A percentile compares a stretch with the other conserved stretches of the same genome.
Conservation (phyloP, 495 filamentous ascomycete species). For the Aspergillus kassunensis region DNA sequence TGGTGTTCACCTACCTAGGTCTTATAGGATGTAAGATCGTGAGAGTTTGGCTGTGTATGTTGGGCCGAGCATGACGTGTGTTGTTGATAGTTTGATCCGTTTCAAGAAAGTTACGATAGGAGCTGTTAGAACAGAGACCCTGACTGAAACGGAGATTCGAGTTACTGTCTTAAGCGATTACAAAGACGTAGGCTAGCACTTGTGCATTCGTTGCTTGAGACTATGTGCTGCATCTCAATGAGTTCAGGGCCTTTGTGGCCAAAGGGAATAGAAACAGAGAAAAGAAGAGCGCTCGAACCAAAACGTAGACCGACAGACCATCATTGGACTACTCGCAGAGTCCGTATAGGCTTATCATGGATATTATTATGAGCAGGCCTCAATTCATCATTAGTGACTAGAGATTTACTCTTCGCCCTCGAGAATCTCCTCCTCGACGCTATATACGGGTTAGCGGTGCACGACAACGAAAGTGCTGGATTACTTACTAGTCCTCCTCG, state of each 20-base stretch:
- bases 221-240: constrained; percentile 39
- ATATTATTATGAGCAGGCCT: constrained; percentile 44
- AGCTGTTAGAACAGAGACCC: too few species aligned
- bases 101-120: too few species aligned
- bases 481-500: constrained; percentile 62
- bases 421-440: constrained; percentile 38
- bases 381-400: constrained; percentile 17
- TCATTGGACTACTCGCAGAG: constrained; percentile 16
- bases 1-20: too few species aligned
- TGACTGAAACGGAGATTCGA: too few species aligned
- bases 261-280: constrained; percentile 41
- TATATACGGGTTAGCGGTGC: constrained; percentile 20
- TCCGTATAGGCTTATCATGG: constrained; percentile 37
- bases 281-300: constrained; percentile 45
- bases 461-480: not conserved
- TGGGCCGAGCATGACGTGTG: too few species aligned
- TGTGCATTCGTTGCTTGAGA: constrained; percentile 38
- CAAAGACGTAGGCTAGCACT: not conserved
- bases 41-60: too few species aligned
- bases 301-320: constrained; percentile 32
- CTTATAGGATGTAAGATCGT: too few species aligned
- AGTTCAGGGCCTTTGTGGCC: constrained; percentile 24
- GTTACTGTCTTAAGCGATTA: not conserved
- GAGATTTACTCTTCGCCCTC: constrained; percentile 43
- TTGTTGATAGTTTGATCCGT: too few species aligned